Conservation (phyloP, 208 protist species). For the Acanthamoeba lenticulata region DNA sequence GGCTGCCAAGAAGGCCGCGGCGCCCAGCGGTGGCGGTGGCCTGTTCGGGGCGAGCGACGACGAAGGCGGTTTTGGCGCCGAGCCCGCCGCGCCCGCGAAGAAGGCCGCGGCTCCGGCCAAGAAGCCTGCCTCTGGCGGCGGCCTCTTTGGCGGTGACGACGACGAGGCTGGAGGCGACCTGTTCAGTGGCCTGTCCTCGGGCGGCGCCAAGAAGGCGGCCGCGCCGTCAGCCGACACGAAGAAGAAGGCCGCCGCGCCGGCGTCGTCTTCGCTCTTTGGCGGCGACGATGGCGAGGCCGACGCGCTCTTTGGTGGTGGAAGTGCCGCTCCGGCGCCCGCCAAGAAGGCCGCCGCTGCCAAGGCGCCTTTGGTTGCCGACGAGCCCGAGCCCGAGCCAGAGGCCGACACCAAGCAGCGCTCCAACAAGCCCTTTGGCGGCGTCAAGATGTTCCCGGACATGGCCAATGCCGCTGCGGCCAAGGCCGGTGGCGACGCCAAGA, state of each 20-base stretch:
- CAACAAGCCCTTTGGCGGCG: neutral
- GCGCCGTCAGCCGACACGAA: neutral
- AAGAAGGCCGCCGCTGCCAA: neutral
- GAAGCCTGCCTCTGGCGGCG: neutral
- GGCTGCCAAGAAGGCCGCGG: neutral
- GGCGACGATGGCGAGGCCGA: neutral
- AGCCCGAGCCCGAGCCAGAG: neutral
- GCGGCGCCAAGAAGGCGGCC: neutral
- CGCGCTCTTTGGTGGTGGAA: neutral
- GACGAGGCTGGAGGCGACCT: neutral
- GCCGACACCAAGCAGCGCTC: neutral
- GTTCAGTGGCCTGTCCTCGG: neutral
- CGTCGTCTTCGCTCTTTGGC: neutral
- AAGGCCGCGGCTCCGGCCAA: neutral
- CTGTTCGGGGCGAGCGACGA: conserved; percentile 13
- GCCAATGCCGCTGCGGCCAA: neutral
- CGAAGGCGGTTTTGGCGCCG: neutral
- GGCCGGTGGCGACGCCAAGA: neutral
- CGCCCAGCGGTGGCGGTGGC: neutral
- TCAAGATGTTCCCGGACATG: neutral
- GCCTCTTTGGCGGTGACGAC: neutral
- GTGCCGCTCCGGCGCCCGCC: neutral
- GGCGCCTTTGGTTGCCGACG: neutral
- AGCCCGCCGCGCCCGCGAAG: neutral
- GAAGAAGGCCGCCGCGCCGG: neutral